Percentiles rank a stretch among this genome's conserved stretches.
Evolutionary conservation across 257 asterid species (phyloP).

Genomic region (Misopates orontium): DNA sequence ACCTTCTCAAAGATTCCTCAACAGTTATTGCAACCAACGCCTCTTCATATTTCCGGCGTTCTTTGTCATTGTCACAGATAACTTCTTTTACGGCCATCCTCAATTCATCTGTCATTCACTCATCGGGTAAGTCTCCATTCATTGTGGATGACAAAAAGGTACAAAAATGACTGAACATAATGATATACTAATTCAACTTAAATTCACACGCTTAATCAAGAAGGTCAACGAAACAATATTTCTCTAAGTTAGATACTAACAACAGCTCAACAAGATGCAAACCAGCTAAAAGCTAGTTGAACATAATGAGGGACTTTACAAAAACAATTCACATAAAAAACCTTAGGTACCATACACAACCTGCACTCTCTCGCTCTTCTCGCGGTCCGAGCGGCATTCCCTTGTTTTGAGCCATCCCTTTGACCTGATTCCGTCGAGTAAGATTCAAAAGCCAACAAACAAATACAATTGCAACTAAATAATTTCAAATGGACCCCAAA

Average conservation of each 20-base stretch:
- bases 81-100: slow-evolving; percentile 95
- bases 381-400: slow-evolving; percentile 56
- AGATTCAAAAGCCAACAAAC: slow-evolving; percentile 12
- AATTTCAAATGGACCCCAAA: background rate
- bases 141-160: background rate
- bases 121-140: slow-evolving; percentile 21
- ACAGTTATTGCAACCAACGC: slow-evolving; percentile 90
- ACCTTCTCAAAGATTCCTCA: slow-evolving; percentile 87
- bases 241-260: slow-evolving; percentile 4
- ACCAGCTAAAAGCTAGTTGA: background rate
- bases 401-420: slow-evolving; percentile 96
- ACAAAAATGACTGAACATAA: background rate
- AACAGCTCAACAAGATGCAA: background rate
- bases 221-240: background rate
- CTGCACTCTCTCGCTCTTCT: slow-evolving; percentile 89
- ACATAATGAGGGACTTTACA: background rate
- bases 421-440: slow-evolving; percentile 58
- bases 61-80: slow-evolving; percentile 68
- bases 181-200: background rate
- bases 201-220: background rate
- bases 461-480: slow-evolving; percentile 1
- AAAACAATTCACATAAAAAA: slow-evolving; percentile 12
- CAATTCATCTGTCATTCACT: slow-evolving; percentile 59
- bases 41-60: slow-evolving; percentile 66
- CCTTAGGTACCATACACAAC: slow-evolving; percentile 34